A percentile compares a stretch with the other conserved stretches of the same genome.
These are phyloP conservation scores for Talaromyces amestolkiae DNA, from an alignment of 2,329 filamentous ascomycete genomes.

Conservation along the genomic window DNA sequence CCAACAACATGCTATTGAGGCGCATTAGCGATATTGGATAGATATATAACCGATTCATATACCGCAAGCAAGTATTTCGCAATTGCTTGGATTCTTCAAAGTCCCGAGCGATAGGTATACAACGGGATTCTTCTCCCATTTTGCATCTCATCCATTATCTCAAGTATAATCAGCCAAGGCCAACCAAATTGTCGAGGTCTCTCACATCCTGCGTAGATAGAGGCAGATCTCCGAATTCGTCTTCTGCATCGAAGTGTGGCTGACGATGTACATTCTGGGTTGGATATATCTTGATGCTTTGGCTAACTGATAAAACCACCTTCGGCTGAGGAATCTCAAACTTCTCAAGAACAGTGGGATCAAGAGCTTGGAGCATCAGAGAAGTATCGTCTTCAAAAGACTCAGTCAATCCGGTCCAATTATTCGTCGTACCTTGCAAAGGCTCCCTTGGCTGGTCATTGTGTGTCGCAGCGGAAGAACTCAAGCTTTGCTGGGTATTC, in stretches of 20 bases:
- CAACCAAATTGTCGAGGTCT: conserved; percentile 15
- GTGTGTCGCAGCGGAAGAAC: background rate
- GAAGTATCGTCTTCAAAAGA: conserved; percentile 38
- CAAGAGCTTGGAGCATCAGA: conserved; percentile 28
- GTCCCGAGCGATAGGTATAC: background rate
- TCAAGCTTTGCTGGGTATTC: background rate
- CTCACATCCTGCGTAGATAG: conserved; percentile 16
- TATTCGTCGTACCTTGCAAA: background rate
- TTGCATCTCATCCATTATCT: background rate
- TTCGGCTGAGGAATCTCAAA: conserved; percentile 16
- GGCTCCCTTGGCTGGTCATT: background rate
- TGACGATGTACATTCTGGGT: background rate
- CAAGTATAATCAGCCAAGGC: conserved; percentile 1
- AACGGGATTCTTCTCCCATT: background rate
- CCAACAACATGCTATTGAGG: conserved; percentile 16
- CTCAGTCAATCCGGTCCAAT: conserved; percentile 7
- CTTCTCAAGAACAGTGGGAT: conserved; percentile 23
- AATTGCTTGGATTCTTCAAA: background rate
- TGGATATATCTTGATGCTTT: background rate
- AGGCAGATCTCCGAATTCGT: conserved; percentile 18
- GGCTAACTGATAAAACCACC: background rate
- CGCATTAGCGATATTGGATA: conserved; percentile 12
- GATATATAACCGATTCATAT: conserved; percentile 1
- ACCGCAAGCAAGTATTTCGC: background rate
- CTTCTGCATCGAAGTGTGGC: conserved; percentile 7